Percentiles rank a stretch among this genome's conserved stretches.
phyloP scores from a whole-genome alignment of 129 eudicot genomes.

The Silybum marianum region DNA sequence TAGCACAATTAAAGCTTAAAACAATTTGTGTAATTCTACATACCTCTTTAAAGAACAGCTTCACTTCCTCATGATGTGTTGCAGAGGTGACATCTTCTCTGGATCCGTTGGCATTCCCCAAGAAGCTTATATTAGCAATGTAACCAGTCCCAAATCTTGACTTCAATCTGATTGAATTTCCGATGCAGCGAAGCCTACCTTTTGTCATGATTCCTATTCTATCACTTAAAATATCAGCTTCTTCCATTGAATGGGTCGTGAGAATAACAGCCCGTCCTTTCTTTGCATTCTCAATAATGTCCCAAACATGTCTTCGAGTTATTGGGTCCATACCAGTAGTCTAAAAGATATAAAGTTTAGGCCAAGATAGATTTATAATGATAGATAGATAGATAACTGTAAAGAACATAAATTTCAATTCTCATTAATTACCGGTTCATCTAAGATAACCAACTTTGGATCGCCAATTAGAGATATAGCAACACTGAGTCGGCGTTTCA shows the following conservation, averaged over 20 bases:
- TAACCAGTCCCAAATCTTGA: conserved; percentile 93
- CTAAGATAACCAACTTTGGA: conserved; percentile 87
- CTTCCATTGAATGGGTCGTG: conserved; percentile 99
- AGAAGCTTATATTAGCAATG: conserved; percentile 72
- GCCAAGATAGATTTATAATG: background rate
- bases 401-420: background rate
- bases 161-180: conserved; percentile 84
- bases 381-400: background rate
- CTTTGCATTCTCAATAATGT: conserved; percentile 87
- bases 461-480: conserved; percentile 95
- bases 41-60: conserved; percentile 73
- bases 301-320: conserved; percentile 96
- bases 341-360: conserved; percentile 39
- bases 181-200: conserved; percentile 96
- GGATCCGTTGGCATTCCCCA: conserved; percentile 15
- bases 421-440: conserved; percentile 72
- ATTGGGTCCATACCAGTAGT: conserved; percentile 99
- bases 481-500: conserved; percentile 98
- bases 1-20: background rate
- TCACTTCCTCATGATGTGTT: conserved; percentile 54
- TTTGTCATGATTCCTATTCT: conserved; percentile 96
- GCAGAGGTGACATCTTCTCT: conserved; percentile 1
- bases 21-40: conserved; percentile 28
- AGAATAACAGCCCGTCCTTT: conserved; percentile 83
- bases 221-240: conserved; percentile 92